Evolutionary conservation across 2,329 filamentous ascomycete species (phyloP), one percentile per base, ranked within the genome.

Genomic region (Pezicula rhizophila): DNA sequence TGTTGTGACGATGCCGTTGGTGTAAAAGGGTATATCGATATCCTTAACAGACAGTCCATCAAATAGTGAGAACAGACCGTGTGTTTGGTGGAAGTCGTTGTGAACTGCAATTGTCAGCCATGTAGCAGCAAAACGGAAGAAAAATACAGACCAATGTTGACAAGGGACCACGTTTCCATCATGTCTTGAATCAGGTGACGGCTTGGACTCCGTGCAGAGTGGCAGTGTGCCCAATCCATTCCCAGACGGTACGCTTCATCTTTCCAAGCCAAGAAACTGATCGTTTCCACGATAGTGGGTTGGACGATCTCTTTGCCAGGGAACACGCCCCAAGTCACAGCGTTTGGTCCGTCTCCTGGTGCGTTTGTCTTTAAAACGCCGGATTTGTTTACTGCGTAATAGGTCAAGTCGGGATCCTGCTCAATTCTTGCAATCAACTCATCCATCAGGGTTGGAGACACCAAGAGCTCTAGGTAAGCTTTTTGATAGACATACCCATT

Each of bases 231-330:
- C 93, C 93, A 99, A 64, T 99, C 91, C 50, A 86, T 79, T 47
- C 93, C 93, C 8, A 99, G 78, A 52, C 88, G 82, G 75, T 90
- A 99, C 14, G 95, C 95, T 70, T 99, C 93, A 59, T 99, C 93
- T 70, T 95, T 95, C 93, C 93, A 99, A 2, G 93, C 93, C 47
- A 99, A 75, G 78, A 99, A 99, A 66, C 89, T 95, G 66, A 99
- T 85, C 15, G 89, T 95, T 72, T 99, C 93, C 46, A 99, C 93
- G 61, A 99, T 96, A n/a, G 93, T 99, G 12, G 93, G 93, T 68
- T 99, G 93, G n/a, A 99, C 91, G 64, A 99, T 96, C 69, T 99
- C 93, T 68, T 97, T 95, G 50, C 93, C 93, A 0, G 93, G 92
- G 73, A 97, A 99, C 31, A 99, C 95, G 69, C 93, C 93, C 93